phyloP scores from a whole-genome alignment of 1,284 basidiomycete genomes.

The Rhodotorula sp. region DNA sequence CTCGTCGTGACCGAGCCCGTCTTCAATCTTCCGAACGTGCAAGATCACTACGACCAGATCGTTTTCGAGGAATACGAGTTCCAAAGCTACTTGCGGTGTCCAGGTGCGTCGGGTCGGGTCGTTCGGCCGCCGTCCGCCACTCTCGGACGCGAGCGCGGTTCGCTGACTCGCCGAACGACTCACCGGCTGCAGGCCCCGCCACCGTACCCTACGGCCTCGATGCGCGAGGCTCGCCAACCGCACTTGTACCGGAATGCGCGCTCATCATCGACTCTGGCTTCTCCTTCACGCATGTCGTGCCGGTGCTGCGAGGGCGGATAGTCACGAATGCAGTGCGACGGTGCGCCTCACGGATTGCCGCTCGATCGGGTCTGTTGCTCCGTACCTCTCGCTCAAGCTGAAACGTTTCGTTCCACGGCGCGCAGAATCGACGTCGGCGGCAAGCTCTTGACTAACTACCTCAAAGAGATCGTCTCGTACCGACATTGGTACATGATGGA shows the following conservation, averaged over 20 bases:
- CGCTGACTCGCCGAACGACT: background rate
- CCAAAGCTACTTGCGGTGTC: constrained; percentile 71
- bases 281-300: constrained; percentile 86
- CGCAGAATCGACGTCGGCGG: constrained; percentile 85
- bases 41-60: constrained; percentile 88
- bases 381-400: background rate
- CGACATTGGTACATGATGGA: constrained; percentile 99
- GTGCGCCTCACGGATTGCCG: constrained; percentile 52
- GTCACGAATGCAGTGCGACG: constrained; percentile 77
- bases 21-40: constrained; percentile 85
- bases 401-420: background rate
- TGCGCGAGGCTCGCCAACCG: constrained; percentile 47
- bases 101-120: constrained; percentile 60
- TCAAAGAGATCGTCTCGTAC: constrained; percentile 89
- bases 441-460: constrained; percentile 87
- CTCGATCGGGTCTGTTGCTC: rapidly evolving
- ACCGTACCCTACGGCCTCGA: constrained; percentile 68
- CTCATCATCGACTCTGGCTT: constrained; percentile 86
- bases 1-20: constrained; percentile 89
- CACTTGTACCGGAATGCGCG: constrained; percentile 65
- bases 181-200: constrained; percentile 62
- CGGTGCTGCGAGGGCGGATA: constrained; percentile 71
- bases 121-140: background rate
- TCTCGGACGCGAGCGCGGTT: too few relatives aligned
- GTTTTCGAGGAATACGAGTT: constrained; percentile 97